Percentiles rank a stretch among this genome's conserved stretches.
These are phyloP conservation scores for Boletus vermiculosoides DNA, from an alignment of 768 basidiomycete species.

Conservation along the genomic window DNA sequence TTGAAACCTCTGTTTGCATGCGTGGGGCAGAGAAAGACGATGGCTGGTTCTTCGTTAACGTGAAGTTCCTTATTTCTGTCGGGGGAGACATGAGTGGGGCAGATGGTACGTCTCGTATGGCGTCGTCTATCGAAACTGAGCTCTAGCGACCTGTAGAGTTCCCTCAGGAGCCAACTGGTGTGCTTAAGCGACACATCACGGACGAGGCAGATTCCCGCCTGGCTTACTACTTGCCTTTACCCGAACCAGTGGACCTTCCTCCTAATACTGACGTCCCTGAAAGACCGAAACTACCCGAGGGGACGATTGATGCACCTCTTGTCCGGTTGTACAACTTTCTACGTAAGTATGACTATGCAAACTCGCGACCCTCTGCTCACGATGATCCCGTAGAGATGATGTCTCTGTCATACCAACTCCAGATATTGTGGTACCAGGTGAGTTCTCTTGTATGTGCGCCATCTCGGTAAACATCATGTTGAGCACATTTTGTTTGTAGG, in stretches of 20 bases:
- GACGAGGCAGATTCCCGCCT: conserved; percentile 73
- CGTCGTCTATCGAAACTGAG: background rate
- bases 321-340: conserved; percentile 86
- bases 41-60: conserved; percentile 84
- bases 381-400: conserved; percentile 64
- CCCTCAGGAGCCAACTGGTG: conserved; percentile 61
- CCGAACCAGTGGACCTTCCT: conserved; percentile 40
- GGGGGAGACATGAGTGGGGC: conserved; percentile 71
- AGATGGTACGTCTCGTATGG: conserved; percentile 48
- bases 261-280: conserved; percentile 43
- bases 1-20: conserved; percentile 72
- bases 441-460: conserved; percentile 1
- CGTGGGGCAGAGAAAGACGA: conserved; percentile 66
- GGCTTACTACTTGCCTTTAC: conserved; percentile 57
- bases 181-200: conserved; percentile 63
- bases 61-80: conserved; percentile 70
- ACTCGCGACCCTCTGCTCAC: background rate
- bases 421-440: conserved; percentile 80
- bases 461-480: background rate
- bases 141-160: conserved; percentile 50
- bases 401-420: conserved; percentile 89
- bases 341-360: conserved; percentile 50
- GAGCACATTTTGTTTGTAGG: conserved; percentile 36
- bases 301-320: conserved; percentile 76
- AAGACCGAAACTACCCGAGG: conserved; percentile 51